These are phyloP conservation scores for Camptophora hylomeconis DNA, from an alignment of 2,329 filamentous ascomycete species.

Conservation along the genomic window DNA sequence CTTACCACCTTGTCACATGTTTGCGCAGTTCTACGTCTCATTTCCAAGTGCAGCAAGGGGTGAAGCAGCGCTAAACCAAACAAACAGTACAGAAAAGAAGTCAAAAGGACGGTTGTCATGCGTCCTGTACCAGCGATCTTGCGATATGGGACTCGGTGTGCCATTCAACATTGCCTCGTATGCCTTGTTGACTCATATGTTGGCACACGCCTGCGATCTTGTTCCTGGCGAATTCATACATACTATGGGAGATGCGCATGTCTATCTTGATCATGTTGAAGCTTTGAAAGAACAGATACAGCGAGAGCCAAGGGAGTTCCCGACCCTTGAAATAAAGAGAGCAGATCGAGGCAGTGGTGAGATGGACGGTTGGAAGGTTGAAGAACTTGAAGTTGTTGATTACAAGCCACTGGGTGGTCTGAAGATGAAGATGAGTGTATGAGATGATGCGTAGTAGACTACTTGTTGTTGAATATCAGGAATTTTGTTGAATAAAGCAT, in stretches of 20 bases:
- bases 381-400: slow-evolving; percentile 76
- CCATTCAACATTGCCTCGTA: slow-evolving; percentile 98
- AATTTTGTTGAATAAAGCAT: too few relatives aligned
- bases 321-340: slow-evolving; percentile 58
- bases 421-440: slow-evolving; percentile 98
- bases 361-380: slow-evolving; percentile 80
- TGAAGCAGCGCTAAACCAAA: slow-evolving; percentile 10
- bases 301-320: slow-evolving; percentile 70
- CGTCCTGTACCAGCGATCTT: slow-evolving; percentile 82
- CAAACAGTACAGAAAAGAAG: slow-evolving; percentile 18
- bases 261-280: slow-evolving; percentile 86
- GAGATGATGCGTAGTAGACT: too few relatives aligned
- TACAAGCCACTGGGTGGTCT: slow-evolving; percentile 88
- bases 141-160: slow-evolving; percentile 93
- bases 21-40: slow-evolving; percentile 88
- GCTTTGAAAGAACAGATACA: slow-evolving; percentile 69
- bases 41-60: slow-evolving; percentile 41
- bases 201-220: slow-evolving; percentile 75
- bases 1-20: slow-evolving; percentile 91
- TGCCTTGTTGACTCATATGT: slow-evolving; percentile 86
- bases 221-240: slow-evolving; percentile 80
- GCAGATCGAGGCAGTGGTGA: slow-evolving; percentile 64
- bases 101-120: slow-evolving; percentile 64
- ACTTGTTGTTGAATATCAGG: too few relatives aligned
- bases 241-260: slow-evolving; percentile 96